These are phyloP conservation scores for Tricholoma bakamatsutake DNA, from an alignment of 768 basidiomycete species.

Conservation along the genomic window DNA sequence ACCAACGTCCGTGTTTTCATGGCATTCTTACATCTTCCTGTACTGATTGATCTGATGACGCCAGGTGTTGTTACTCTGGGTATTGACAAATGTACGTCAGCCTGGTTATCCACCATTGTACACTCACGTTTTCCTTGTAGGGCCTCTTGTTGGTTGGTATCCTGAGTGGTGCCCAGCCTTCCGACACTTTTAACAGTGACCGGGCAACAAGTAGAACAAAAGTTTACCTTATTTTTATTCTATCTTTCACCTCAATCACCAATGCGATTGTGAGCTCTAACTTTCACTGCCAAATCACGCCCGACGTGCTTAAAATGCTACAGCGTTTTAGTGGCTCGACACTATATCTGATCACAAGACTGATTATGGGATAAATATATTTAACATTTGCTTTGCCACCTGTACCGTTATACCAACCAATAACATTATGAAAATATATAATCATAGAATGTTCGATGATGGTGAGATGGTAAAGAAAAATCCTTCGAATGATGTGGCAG, in stretches of 20 bases:
- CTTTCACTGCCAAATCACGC: slow-evolving; percentile 5
- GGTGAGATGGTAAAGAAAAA: slow-evolving; percentile 3
- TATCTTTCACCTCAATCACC: slow-evolving; percentile 76
- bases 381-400: not conserved
- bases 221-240: slow-evolving; percentile 73
- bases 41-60: not conserved
- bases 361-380: slow-evolving; percentile 21
- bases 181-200: slow-evolving; percentile 52
- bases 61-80: slow-evolving; percentile 73
- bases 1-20: slow-evolving; percentile 53
- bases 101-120: not conserved
- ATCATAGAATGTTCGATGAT: slow-evolving; percentile 32
- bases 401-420: slow-evolving; percentile 6
- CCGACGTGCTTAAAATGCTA: not conserved
- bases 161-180: slow-evolving; percentile 49
- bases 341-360: slow-evolving; percentile 22
- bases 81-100: slow-evolving; percentile 64
- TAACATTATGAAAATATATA: slow-evolving; percentile 34
- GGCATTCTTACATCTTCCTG: not conserved
- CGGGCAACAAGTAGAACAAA: slow-evolving; percentile 54
- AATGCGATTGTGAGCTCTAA: slow-evolving; percentile 47
- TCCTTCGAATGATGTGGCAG: slow-evolving; percentile 6
- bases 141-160: slow-evolving; percentile 67
- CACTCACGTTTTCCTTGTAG: slow-evolving; percentile 27
- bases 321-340: slow-evolving; percentile 27